A percentile compares a stretch with the other conserved stretches of the same genome.
These are phyloP conservation scores for Boechera stricta DNA, from an alignment of 345 rosid species.

Conservation along the genomic window DNA sequence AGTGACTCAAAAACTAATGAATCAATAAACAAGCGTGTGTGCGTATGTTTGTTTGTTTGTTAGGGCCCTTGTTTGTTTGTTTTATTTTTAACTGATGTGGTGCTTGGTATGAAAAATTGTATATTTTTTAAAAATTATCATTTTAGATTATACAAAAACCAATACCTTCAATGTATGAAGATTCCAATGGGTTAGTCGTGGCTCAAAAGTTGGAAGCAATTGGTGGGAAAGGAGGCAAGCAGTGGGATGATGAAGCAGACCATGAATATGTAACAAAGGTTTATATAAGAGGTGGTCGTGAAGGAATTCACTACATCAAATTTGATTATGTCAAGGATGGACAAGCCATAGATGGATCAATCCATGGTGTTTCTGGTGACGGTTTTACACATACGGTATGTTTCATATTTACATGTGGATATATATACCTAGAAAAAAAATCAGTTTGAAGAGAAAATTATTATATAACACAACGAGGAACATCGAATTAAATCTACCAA, in stretches of 20 bases:
- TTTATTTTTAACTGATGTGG: too few species aligned
- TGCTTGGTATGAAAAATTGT: too few species aligned
- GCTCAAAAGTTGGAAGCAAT: conserved; percentile 25
- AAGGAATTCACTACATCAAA: conserved; percentile 19
- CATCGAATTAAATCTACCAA: background rate
- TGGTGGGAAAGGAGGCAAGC: conserved; percentile 29
- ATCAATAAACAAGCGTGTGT: too few species aligned
- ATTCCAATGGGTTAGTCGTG: conserved; percentile 16
- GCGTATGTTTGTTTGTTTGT: too few species aligned
- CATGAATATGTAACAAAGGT: conserved; percentile 25
- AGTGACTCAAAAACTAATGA: too few species aligned
- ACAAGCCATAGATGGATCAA: background rate
- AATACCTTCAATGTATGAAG: background rate
- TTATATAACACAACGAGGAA: too few species aligned
- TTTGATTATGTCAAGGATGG: conserved; percentile 19
- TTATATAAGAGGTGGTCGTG: conserved; percentile 28
- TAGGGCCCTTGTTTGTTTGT: too few species aligned
- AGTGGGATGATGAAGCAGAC: conserved; percentile 33
- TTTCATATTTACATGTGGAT: background rate
- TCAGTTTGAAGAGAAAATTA: too few species aligned
- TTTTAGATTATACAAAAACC: too few species aligned
- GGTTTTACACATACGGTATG: conserved; percentile 31
- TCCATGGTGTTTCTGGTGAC: conserved; percentile 8
- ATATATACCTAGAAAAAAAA: too few species aligned
- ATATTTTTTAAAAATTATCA: too few species aligned